Percentiles rank a stretch among this genome's conserved stretches.
Evolutionary conservation across 768 basidiomycete genomes (phyloP).

Genomic region (Lyophyllum atratum): DNA sequence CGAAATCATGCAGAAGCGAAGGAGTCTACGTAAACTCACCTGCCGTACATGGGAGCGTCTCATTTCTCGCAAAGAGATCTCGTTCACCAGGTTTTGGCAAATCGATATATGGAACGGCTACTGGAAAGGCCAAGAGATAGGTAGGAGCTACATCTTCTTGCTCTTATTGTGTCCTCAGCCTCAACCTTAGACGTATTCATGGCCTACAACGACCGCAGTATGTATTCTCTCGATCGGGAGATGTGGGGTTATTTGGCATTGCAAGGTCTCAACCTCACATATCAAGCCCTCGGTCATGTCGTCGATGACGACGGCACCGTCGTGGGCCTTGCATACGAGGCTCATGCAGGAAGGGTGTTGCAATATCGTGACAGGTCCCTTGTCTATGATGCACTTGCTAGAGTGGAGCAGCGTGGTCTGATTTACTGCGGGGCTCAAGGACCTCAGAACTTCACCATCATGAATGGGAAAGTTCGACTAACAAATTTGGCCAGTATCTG

Average conservation of each 20-base stretch:
- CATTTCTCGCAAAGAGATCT: constrained; percentile 38
- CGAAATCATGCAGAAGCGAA: constrained; percentile 29
- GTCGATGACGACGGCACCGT: constrained; percentile 30
- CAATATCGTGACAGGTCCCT: constrained; percentile 27
- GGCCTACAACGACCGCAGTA: constrained; percentile 28
- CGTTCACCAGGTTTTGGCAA: constrained; percentile 32
- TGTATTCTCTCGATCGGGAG: constrained; percentile 25
- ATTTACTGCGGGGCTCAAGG: constrained; percentile 21
- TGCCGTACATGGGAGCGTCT: constrained; percentile 36
- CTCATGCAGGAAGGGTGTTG: constrained; percentile 33
- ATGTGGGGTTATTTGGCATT: constrained; percentile 32
- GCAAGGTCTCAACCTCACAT: constrained; percentile 35
- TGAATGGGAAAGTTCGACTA: constrained; percentile 37
- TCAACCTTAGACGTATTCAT: constrained; percentile 29
- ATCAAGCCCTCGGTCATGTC: constrained; percentile 35
- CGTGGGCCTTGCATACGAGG: constrained; percentile 38
- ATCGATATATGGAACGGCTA: constrained; percentile 32
- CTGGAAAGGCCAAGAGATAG: constrained; percentile 40
- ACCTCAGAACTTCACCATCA: constrained; percentile 29
- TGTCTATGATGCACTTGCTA: constrained; percentile 32
- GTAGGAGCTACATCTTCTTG: constrained; percentile 19
- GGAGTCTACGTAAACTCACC: constrained; percentile 23
- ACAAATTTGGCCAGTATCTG: constrained; percentile 23
- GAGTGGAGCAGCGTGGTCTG: constrained; percentile 27
- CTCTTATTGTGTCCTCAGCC: neutral